Base-by-base conservation (phyloP, 768 basidiomycete species). In the Panellus pusillus region DNA sequence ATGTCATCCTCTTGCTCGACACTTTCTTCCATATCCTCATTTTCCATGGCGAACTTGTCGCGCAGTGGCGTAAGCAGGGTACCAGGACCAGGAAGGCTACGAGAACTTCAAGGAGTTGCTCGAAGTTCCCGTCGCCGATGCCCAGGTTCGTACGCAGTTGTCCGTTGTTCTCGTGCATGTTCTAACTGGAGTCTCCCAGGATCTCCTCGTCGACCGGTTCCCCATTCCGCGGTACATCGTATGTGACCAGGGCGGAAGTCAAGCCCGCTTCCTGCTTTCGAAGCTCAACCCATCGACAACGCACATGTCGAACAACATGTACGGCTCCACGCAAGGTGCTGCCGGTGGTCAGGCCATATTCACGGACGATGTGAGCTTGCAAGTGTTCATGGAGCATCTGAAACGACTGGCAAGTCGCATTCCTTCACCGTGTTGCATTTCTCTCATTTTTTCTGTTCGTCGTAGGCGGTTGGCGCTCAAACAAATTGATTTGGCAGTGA, bases 1-100 rank as follows among this genome's bases (percentile, higher is more conserved):
- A 98, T 65, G 93, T 95, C 57, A 87, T 99, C 65, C 85, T 99
- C 28, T 82, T 99, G 9, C 87, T 99, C 49, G 97, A 99, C 66
- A 98, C 96, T 2, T 99, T 96, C 82, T 98, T 99, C 93, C 96
- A 99, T 68, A 97, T 98, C 62, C 87, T 98, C 64, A 98, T 99
- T 70, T 98, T 97, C 88, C 97, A 99, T 67, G 97, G 97, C 18
- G 93, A 96, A 70, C 91, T 93, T 18, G 81, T 99, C 44, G 95
- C 97, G 0, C 89, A 94, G 68, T 99, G 97, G 97, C 83, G 96
- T 46, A 98, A 98, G 71, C 91, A 92, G 11, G 95, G 94, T 99
- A 98, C 66, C 97, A 98, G 65, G 95, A 99, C 0, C 96, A 98
- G 72, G 95, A 98, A 68, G 95, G 93, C 32, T 97, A 98, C 65